Conservation (phyloP, 2,329 filamentous ascomycete genomes). For the Hymenoscyphus albidus region DNA sequence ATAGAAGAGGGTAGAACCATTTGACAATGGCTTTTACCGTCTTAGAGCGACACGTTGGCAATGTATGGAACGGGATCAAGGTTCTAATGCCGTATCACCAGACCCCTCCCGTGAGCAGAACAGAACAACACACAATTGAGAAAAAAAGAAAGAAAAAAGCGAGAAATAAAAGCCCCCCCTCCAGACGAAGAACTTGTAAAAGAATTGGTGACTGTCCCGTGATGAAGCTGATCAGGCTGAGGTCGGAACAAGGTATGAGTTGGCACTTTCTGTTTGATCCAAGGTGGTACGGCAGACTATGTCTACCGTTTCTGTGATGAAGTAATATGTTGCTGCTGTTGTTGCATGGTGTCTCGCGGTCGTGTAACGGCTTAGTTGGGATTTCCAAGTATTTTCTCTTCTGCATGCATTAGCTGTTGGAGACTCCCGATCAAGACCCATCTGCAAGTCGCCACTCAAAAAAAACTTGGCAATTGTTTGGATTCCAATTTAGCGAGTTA, state of each 20-base stretch:
- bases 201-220: neutral
- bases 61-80: conserved; percentile 2
- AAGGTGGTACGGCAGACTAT: neutral
- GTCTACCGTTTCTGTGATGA: conserved; percentile 4
- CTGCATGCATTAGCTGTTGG: neutral
- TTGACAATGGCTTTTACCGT: neutral
- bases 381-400: neutral
- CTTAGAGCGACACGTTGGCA: neutral
- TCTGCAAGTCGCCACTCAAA: neutral
- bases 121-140: neutral
- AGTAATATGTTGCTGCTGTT: neutral
- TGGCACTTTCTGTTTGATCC: conserved; percentile 7
- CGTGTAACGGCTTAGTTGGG: neutral
- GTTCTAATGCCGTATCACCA: neutral
- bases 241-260: conserved; percentile 10
- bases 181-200: neutral
- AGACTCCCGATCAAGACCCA: neutral
- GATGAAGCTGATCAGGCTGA: neutral
- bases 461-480: neutral
- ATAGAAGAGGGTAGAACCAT: neutral
- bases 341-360: neutral
- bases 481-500: neutral
- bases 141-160: neutral
- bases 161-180: neutral
- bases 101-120: neutral